These are phyloP conservation scores for Boletus subcaerulescens DNA, from an alignment of 768 basidiomycete genomes.

Conservation along the genomic window DNA sequence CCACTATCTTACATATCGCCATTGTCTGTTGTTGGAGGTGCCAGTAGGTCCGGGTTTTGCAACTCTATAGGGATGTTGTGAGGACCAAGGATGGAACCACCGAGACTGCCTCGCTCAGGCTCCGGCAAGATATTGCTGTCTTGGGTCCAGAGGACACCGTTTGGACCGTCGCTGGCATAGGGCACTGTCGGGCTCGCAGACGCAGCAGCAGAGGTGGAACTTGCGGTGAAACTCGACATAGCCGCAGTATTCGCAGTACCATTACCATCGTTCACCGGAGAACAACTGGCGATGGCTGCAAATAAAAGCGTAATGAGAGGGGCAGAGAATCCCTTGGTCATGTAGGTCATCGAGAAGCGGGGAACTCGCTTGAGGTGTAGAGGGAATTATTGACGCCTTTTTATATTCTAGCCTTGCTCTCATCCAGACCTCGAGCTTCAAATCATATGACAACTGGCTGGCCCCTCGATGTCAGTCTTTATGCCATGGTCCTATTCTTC, in stretches of 20 bases:
- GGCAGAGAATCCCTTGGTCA: slow-evolving; percentile 1
- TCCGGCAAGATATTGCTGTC: slow-evolving; percentile 27
- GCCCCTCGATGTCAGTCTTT: no score
- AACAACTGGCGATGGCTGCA: slow-evolving; percentile 1
- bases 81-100: slow-evolving; percentile 50
- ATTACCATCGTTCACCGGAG: no score
- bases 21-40: slow-evolving; percentile 58
- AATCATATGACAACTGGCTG: no score
- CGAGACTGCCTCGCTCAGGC: slow-evolving; percentile 42
- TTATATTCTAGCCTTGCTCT: no score
- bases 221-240: not conserved
- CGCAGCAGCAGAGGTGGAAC: slow-evolving; percentile 17
- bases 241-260: no score
- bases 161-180: slow-evolving; percentile 40
- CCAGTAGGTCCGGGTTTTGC: slow-evolving; percentile 55
- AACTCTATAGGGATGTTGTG: slow-evolving; percentile 50
- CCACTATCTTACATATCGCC: slow-evolving; percentile 41
- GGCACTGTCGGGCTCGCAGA: slow-evolving; percentile 40
- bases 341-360: not conserved
- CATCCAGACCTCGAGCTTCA: no score
- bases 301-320: slow-evolving; percentile 2
- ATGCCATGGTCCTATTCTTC: no score
- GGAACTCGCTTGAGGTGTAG: no score
- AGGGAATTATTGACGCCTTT: no score
- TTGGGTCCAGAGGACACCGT: slow-evolving; percentile 38